Evolutionary conservation across 2,329 filamentous ascomycete genomes (phyloP).

Genomic region (Penicillium crustosum): DNA sequence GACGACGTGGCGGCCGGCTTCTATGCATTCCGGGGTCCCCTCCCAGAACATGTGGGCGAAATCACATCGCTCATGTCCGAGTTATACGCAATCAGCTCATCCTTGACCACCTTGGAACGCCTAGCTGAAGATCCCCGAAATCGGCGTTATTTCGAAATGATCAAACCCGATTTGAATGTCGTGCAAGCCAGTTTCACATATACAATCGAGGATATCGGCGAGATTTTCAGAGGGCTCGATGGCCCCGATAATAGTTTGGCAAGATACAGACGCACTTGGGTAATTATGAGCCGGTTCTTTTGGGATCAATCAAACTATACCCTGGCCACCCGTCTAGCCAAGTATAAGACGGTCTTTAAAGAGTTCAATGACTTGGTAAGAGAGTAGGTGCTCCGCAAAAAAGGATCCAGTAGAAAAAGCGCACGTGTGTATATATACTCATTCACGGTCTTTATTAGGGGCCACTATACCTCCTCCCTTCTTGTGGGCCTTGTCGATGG

Average conservation of each 20-base stretch:
- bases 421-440: conserved; percentile 13
- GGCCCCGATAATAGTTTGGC: conserved; percentile 24
- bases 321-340: conserved; percentile 50
- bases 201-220: conserved; percentile 53
- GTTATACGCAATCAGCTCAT: conserved; percentile 55
- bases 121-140: conserved; percentile 43
- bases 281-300: conserved; percentile 49
- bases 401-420: background rate
- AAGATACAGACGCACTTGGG: conserved; percentile 53
- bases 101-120: conserved; percentile 50
- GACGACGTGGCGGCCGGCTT: conserved; percentile 56
- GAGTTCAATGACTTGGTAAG: conserved; percentile 46
- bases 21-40: conserved; percentile 49
- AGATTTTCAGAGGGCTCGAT: conserved; percentile 46
- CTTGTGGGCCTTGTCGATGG: conserved; percentile 28
- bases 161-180: conserved; percentile 51
- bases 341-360: conserved; percentile 53
- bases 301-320: conserved; percentile 48
- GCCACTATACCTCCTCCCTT: conserved; percentile 25
- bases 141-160: conserved; percentile 39
- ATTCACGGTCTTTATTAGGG: conserved; percentile 23
- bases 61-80: conserved; percentile 56
- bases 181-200: conserved; percentile 51
- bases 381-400: conserved; percentile 41
- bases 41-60: conserved; percentile 53